Evolutionary conservation across 371 early-diverging fungal species (phyloP), one percentile per base, ranked within the genome.

Genomic region (Mucor saturninus): DNA sequence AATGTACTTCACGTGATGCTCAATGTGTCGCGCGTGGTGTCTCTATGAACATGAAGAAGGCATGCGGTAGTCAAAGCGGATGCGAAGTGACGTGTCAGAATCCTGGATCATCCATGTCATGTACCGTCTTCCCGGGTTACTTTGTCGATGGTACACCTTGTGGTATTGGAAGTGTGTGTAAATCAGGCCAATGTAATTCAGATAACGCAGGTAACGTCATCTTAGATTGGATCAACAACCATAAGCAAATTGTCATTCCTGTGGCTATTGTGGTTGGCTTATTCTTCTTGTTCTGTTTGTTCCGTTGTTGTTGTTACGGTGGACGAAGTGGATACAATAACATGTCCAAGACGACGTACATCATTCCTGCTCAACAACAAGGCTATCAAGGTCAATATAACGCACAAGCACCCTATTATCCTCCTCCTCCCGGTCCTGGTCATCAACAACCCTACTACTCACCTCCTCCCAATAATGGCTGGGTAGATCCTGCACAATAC

Each of bases 71-170:
- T 40, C 46, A 76, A 46, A 74, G 67, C 14, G 76, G 81, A 38
- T 93, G 93, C 54, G 80, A 86, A 28, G 61, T 93, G 50, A 80
- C 79, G 31, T 93, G 93, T 66, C 81, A 86, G 57, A 72, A 83
- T 54, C 89, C 89, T 5, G 72, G 73, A 13, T 66, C 80, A 5
- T 43, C 60, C 10, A 46, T 83, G 35, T 65, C 66, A 2, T 95
- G 96, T 71, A 76, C 86, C n/a, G 67, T 83, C 28, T 84, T 95
- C 62, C 89, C 86, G 2, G 95, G 95, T 10, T 76, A 77, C 55
- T 96, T 94, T 69, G 64, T 91, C 9, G 96, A 97, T 62, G 98
- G 98, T 35, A 93, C 96, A 0, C 82, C 91, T 1, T 97, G 98
- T 69, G 96, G 96, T 15, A 69, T 86, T 53, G 86, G 83, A 54